A percentile compares a stretch with the other conserved stretches of the same genome.
phyloP scores from a whole-genome alignment of 2,329 filamentous ascomycete genomes.

The Coniochaeta ligniaria region DNA sequence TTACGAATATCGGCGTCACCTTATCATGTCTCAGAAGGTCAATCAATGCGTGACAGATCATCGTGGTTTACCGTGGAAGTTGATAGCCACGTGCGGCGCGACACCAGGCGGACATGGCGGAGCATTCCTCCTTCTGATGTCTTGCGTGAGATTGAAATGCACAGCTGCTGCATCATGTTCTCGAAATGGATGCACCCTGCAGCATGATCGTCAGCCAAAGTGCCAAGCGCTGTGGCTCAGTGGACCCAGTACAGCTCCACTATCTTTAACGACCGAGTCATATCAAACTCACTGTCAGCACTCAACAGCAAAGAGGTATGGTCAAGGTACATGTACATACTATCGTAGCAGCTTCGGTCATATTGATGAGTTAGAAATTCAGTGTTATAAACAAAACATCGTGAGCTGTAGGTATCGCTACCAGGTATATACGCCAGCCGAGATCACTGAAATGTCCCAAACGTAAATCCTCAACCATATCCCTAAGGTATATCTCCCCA shows the following conservation, averaged over 20 bases:
- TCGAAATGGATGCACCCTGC: background rate
- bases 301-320: no score
- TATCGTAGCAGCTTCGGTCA: background rate
- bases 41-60: background rate
- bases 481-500: slow-evolving; percentile 3
- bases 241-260: background rate
- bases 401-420: background rate
- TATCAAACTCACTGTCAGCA: background rate
- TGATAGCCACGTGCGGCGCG: background rate
- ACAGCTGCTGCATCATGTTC: no score
- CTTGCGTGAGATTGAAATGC: no score
- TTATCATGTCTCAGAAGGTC: background rate
- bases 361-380: background rate
- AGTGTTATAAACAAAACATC: background rate
- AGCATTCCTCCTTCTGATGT: background rate
- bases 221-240: no score
- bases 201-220: background rate
- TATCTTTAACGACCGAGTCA: no score
- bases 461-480: background rate
- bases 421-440: background rate
- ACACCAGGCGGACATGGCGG: background rate
- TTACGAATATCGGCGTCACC: background rate
- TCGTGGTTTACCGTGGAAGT: background rate
- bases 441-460: background rate
- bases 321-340: no score